A percentile compares a stretch with the other conserved stretches of the same genome.
phyloP scores from a whole-genome alignment of 305 asterid species.

The Fraxinus xanthoxyloides region DNA sequence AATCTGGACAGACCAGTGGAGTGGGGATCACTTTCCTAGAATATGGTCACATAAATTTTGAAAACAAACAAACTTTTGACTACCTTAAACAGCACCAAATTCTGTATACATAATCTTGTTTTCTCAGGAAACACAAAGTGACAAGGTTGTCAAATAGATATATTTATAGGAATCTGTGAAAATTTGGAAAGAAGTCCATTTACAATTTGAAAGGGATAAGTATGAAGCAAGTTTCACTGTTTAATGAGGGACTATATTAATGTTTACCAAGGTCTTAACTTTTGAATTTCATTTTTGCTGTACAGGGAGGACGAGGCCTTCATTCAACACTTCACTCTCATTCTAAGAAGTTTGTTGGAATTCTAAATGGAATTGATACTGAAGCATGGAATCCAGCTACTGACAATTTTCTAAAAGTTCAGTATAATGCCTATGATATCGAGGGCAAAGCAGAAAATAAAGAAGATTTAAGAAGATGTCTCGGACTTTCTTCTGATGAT shows the following conservation, averaged over 20 bases:
- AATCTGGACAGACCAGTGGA: not conserved
- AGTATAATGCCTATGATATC: constrained; percentile 64
- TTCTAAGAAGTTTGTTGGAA: constrained; percentile 81
- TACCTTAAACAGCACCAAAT: not conserved
- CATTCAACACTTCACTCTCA: constrained; percentile 70
- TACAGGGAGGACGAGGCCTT: constrained; percentile 88
- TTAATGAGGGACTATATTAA: not conserved
- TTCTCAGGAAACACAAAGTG: not conserved
- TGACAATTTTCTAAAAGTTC: constrained; percentile 72
- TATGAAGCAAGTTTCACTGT: not conserved
- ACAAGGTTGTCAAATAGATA: not conserved
- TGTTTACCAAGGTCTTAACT: not conserved
- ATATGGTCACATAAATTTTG: not conserved
- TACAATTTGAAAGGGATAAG: not conserved
- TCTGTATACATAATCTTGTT: not conserved
- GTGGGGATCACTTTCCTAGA: not conserved
- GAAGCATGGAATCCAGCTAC: constrained; percentile 95
- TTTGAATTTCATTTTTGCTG: constrained; percentile 22
- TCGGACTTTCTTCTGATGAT: constrained; percentile 57
- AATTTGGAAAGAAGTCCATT: not conserved
- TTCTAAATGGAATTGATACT: constrained; percentile 92
- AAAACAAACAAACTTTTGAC: not conserved
- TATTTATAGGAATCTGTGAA: not conserved
- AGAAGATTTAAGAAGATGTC: constrained; percentile 70
- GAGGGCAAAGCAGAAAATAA: constrained; percentile 82